A percentile compares a stretch with the other conserved stretches of the same genome.
These are phyloP conservation scores for Rusavskia elegans DNA, from an alignment of 495 filamentous ascomycete species.

Conservation along the genomic window DNA sequence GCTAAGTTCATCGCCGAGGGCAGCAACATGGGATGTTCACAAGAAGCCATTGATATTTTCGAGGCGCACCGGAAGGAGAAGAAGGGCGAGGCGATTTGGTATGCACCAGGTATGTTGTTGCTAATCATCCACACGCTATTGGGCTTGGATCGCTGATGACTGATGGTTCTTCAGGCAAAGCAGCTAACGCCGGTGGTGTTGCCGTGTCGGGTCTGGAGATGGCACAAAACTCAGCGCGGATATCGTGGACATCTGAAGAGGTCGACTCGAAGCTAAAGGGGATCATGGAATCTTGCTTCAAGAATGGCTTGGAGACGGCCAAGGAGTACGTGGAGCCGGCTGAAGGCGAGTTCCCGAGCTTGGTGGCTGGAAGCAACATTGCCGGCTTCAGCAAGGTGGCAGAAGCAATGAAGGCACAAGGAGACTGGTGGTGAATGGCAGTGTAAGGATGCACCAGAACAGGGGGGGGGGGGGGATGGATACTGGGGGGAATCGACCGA, in stretches of 20 bases:
- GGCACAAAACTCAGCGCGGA: slow-evolving; percentile 86
- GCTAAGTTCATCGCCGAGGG: slow-evolving; percentile 86
- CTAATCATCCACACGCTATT: not conserved
- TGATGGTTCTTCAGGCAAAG: slow-evolving; percentile 36
- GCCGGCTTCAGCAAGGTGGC: slow-evolving; percentile 96
- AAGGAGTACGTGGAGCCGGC: slow-evolving; percentile 64
- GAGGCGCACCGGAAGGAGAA: slow-evolving; percentile 64
- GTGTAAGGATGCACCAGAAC: too few relatives aligned
- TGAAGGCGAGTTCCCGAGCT: slow-evolving; percentile 72
- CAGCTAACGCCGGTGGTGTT: slow-evolving; percentile 94
- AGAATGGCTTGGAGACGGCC: slow-evolving; percentile 78
- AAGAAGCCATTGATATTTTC: slow-evolving; percentile 87
- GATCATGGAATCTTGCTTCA: slow-evolving; percentile 92
- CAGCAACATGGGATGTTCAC: slow-evolving; percentile 97
- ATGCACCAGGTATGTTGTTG: slow-evolving; percentile 59
- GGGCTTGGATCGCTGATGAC: not conserved
- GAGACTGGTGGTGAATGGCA: slow-evolving; percentile 71
- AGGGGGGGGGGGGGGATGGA: too few relatives aligned
- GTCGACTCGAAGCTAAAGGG: slow-evolving; percentile 82
- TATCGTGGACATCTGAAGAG: slow-evolving; percentile 74
- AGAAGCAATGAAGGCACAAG: slow-evolving; percentile 86
- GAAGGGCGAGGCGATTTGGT: slow-evolving; percentile 71
- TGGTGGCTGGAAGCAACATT: slow-evolving; percentile 92
- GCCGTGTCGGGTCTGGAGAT: slow-evolving; percentile 97
- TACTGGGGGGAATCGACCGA: too few relatives aligned